Evolutionary conservation across 2,329 filamentous ascomycete species (phyloP).

Genomic region (Penicillium expansum): DNA sequence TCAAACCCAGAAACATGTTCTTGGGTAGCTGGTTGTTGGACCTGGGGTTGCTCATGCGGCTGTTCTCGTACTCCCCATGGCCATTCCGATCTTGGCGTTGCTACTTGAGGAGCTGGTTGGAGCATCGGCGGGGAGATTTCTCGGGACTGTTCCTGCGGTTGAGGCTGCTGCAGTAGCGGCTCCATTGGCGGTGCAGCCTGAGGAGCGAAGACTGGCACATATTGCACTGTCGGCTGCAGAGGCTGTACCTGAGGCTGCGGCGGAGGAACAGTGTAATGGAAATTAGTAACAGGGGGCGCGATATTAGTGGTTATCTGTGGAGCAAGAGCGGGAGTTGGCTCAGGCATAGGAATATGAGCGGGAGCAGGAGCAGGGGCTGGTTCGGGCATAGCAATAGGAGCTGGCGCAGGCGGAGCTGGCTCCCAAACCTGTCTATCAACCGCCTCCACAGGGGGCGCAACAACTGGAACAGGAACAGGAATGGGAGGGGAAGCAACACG

Average conservation of each 20-base stretch:
- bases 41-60: not conserved
- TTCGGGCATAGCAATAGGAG: not conserved
- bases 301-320: slow-evolving; percentile 15
- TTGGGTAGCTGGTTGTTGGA: not conserved
- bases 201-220: slow-evolving; percentile 59
- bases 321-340: not conserved
- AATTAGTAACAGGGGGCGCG: slow-evolving; percentile 10
- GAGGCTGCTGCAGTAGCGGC: not conserved
- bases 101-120: not conserved
- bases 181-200: slow-evolving; percentile 43
- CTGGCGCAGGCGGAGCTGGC: not conserved
- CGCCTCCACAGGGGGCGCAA: not conserved
- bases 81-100: not conserved
- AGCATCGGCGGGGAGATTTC: not conserved
- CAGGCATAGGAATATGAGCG: not conserved
- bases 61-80: not conserved
- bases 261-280: slow-evolving; percentile 33
- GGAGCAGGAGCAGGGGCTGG: not conserved
- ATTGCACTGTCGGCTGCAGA: slow-evolving; percentile 33
- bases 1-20: not conserved
- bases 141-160: not conserved
- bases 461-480: slow-evolving; percentile 8
- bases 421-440: not conserved
- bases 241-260: slow-evolving; percentile 19
- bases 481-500: not conserved